Evolutionary conservation across 228 moss, liverwort and hornwort species (phyloP).

Genomic region (Sphagnum fallax): DNA sequence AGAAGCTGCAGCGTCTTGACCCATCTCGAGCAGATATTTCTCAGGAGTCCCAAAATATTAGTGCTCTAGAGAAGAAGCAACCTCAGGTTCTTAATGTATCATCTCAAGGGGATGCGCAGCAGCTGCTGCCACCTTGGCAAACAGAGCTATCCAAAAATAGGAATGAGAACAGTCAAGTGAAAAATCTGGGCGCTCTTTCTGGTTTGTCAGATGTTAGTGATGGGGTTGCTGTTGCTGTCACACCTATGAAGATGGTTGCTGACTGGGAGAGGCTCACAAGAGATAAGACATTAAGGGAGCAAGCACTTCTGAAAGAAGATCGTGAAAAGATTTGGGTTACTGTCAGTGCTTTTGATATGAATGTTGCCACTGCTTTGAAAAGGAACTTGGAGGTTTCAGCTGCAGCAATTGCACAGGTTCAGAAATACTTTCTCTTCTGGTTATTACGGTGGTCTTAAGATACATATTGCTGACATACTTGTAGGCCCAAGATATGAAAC

Average conservation of each 20-base stretch:
- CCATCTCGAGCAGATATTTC: slow-evolving; percentile 27
- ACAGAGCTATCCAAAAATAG: slow-evolving; percentile 10
- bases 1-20: slow-evolving; percentile 39
- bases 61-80: no score
- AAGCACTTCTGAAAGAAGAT: slow-evolving; percentile 19
- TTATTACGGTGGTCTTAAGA: slow-evolving; percentile 11
- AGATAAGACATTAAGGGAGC: slow-evolving; percentile 28
- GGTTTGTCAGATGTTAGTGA: background rate
- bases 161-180: slow-evolving; percentile 3
- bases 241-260: slow-evolving; percentile 12
- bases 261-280: slow-evolving; percentile 38
- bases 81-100: no score
- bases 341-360: slow-evolving; percentile 34
- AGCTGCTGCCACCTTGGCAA: slow-evolving; percentile 1
- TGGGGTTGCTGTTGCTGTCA: slow-evolving; percentile 9
- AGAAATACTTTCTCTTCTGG: background rate
- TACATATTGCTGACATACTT: slow-evolving; percentile 16
- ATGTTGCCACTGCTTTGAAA: slow-evolving; percentile 36
- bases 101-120: background rate
- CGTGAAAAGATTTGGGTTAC: slow-evolving; percentile 49
- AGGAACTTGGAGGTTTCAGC: slow-evolving; percentile 37
- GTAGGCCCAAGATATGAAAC: no score
- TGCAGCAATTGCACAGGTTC: slow-evolving; percentile 37
- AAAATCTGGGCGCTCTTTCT: background rate
- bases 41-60: slow-evolving; percentile 11